These are phyloP conservation scores for Yamadazyma scolyti DNA, from an alignment of 805 yeast genomes.

Conservation along the genomic window DNA sequence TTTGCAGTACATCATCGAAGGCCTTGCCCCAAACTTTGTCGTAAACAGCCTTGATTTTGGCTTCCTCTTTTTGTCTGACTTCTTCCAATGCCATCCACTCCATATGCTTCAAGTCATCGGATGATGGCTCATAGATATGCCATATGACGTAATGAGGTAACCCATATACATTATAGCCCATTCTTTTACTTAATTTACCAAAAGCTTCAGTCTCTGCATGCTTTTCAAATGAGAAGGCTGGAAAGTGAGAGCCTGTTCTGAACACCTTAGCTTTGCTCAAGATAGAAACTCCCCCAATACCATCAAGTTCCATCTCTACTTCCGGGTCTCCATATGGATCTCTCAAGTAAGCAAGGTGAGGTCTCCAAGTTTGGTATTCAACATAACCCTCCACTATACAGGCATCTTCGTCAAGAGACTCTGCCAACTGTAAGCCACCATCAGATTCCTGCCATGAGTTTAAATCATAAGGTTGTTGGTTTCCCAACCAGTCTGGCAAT, in stretches of 20 bases:
- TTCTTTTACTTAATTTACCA: slow-evolving; percentile 80
- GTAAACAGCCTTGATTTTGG: slow-evolving; percentile 60
- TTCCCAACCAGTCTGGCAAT: slow-evolving; percentile 79
- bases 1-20: slow-evolving; percentile 67
- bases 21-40: slow-evolving; percentile 74
- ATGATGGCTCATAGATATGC: slow-evolving; percentile 95
- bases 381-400: slow-evolving; percentile 97
- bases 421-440: slow-evolving; percentile 77
- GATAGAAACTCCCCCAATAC: slow-evolving; percentile 96
- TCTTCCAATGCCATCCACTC: slow-evolving; percentile 88
- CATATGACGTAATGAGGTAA: slow-evolving; percentile 93
- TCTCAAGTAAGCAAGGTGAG: slow-evolving; percentile 90
- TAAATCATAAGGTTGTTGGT: slow-evolving; percentile 80
- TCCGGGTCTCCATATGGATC: slow-evolving; percentile 95
- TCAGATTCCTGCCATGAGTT: slow-evolving; percentile 86
- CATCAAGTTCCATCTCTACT: slow-evolving; percentile 89
- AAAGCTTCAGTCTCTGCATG: slow-evolving; percentile 99
- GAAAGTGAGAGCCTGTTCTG: slow-evolving; percentile 87
- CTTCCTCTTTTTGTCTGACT: slow-evolving; percentile 57
- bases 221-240: slow-evolving; percentile 91
- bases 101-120: slow-evolving; percentile 81
- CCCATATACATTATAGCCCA: slow-evolving; percentile 86
- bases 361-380: slow-evolving; percentile 97
- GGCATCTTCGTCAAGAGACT: slow-evolving; percentile 81
- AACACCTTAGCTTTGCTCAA: slow-evolving; percentile 84